A percentile compares a stretch with the other conserved stretches of the same genome.
These are phyloP conservation scores for Globisporangium nagaii DNA, from an alignment of 352 stramenopile species.

Conservation along the genomic window DNA sequence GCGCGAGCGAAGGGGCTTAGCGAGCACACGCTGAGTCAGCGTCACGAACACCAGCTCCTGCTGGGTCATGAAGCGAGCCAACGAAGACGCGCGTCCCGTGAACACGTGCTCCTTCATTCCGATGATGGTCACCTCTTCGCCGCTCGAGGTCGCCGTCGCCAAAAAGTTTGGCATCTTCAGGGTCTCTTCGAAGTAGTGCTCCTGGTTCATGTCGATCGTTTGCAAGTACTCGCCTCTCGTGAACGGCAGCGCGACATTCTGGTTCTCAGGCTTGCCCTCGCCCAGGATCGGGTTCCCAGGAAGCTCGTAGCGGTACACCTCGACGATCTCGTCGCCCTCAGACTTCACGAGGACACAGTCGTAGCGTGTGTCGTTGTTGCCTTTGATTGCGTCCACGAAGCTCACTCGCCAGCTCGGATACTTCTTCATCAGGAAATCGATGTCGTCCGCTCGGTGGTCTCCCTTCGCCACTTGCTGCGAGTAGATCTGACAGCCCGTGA, in stretches of 20 bases:
- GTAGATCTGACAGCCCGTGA: constrained; percentile 87
- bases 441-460: constrained; percentile 81
- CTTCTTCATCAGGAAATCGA: constrained; percentile 86
- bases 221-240: constrained; percentile 84
- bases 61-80: constrained; percentile 84
- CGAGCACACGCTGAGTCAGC: constrained; percentile 77
- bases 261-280: constrained; percentile 86
- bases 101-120: constrained; percentile 90
- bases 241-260: constrained; percentile 85
- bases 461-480: constrained; percentile 69
- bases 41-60: constrained; percentile 87
- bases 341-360: constrained; percentile 81
- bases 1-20: constrained; percentile 62
- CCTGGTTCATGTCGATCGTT: constrained; percentile 90
- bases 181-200: constrained; percentile 86
- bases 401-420: constrained; percentile 86
- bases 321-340: constrained; percentile 74
- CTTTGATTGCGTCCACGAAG: constrained; percentile 77
- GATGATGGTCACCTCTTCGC: constrained; percentile 77
- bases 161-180: constrained; percentile 88
- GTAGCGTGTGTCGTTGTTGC: constrained; percentile 32
- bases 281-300: constrained; percentile 86
- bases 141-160: constrained; percentile 45
- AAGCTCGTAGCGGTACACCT: constrained; percentile 85
- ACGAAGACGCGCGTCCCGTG: constrained; percentile 76